Base-by-base conservation (phyloP, 139 green algal species). In the Mychonastes homosphaera region DNA sequence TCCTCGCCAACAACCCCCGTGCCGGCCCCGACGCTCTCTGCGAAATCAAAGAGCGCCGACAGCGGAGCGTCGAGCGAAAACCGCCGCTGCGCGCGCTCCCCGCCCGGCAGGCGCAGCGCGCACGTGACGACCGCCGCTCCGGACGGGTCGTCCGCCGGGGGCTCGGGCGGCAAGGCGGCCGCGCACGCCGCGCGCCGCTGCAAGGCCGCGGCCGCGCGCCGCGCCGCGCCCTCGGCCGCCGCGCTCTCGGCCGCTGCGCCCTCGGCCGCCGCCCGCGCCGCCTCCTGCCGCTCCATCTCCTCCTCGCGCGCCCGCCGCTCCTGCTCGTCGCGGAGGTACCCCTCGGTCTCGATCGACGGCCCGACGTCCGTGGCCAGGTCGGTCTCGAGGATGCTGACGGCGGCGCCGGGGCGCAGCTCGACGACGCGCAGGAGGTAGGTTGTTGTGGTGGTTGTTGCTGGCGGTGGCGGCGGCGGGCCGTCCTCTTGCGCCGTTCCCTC, bases 301-400 rank as follows among this genome's bases (percentile, higher is more conserved):
- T 75, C 62, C 45, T 69, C 50, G 1, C 48, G 53, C 18, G 72
- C 58, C 39, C 72, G 66, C 48, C 81, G 62, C 56, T 72, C 46
- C 51, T 76, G 53, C 64, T 43, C 41, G 15, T 44, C 62, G 23
- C 39, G 27, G 18, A 59, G 27, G 60, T 67, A 60, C 27, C 60
- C 49, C 29, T 67, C 58, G 13, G 58, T 65, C 58, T 65, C 58
- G 12, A 86, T 65, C 4, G 75, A 86, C 0, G 82, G 74, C 32
- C 82, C 79, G 46, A 94, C 79, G 32, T 94, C 81, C 21, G 81
- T 84, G 27, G 86, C 84, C 24, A 92, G 48, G 29, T 94, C 86
- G 27, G 78, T 84, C 58, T 93, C 83, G 15, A 89, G 71, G 7
- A 87, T 51, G 39, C 57, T 76, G 10, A 87, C 77, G 4, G 63